phyloP scores from a whole-genome alignment of 1,139 yeast genomes.

The Candida sanyaensis region DNA sequence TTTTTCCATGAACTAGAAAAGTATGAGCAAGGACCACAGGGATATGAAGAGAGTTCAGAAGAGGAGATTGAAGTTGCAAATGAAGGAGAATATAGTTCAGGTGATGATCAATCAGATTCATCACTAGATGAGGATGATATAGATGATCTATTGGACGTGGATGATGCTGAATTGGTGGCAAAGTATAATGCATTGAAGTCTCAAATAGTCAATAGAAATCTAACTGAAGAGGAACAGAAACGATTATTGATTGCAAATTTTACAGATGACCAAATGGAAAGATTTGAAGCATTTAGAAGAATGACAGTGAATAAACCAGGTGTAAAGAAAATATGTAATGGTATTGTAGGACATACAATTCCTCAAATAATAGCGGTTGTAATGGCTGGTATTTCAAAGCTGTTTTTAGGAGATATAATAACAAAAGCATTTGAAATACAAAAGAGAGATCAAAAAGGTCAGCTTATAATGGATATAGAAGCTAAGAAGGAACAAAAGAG shows the following conservation, averaged over 20 bases:
- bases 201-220: constrained; percentile 22
- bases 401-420: constrained; percentile 84
- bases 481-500: constrained; percentile 36
- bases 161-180: constrained; percentile 36
- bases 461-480: constrained; percentile 38
- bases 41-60: constrained; percentile 27
- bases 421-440: constrained; percentile 77
- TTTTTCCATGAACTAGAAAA: constrained; percentile 33
- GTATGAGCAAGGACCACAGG: constrained; percentile 10
- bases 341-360: constrained; percentile 79
- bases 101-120: constrained; percentile 13
- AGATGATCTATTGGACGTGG: constrained; percentile 35
- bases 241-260: constrained; percentile 71
- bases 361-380: constrained; percentile 82
- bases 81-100: constrained; percentile 8
- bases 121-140: constrained; percentile 16
- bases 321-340: constrained; percentile 78
- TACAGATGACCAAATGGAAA: constrained; percentile 79
- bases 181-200: constrained; percentile 30
- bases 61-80: constrained; percentile 13
- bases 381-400: constrained; percentile 84
- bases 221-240: constrained; percentile 54
- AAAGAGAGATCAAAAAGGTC: constrained; percentile 51
- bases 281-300: constrained; percentile 86
- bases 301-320: constrained; percentile 79